Percentiles rank a stretch among this genome's conserved stretches.
Conservation (phyloP, 371 early-diverging fungal genomes). For the Mortierella sp. region DNA sequence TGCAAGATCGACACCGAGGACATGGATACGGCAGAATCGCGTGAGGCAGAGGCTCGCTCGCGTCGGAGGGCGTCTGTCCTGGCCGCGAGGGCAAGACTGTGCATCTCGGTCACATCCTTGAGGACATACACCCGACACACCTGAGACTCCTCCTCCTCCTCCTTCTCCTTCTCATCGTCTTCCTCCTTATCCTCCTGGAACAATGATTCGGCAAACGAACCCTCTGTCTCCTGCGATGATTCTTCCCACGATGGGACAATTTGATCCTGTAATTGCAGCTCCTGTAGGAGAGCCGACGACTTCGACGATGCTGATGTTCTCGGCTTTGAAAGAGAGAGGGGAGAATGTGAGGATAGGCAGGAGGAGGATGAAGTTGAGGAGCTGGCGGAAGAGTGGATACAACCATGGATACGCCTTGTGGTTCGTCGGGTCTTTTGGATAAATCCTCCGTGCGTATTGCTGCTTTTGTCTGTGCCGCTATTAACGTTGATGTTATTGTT, state of each 20-base stretch:
- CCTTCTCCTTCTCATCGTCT: too few species aligned
- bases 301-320: neutral
- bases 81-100: conserved; percentile 16
- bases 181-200: too few species aligned
- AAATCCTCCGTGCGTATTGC: neutral
- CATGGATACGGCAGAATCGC: neutral
- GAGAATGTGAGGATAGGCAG: neutral
- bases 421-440: neutral
- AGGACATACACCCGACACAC: conserved; percentile 38
- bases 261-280: conserved; percentile 11
- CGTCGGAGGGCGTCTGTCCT: neutral
- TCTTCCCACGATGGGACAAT: neutral
- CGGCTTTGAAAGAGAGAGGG: neutral
- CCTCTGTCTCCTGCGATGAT: conserved; percentile 3
- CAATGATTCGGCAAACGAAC: neutral
- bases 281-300: neutral
- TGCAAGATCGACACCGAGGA: neutral
- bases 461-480: neutral
- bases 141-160: neutral
- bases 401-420: conserved; percentile 33
- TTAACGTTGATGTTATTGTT: neutral
- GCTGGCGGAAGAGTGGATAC: conserved; percentile 25
- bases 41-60: neutral
- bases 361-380: neutral
- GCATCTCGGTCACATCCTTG: conserved; percentile 47